Evolutionary conservation across 768 basidiomycete species (phyloP).

Genomic region (Leccinellum luteum): DNA sequence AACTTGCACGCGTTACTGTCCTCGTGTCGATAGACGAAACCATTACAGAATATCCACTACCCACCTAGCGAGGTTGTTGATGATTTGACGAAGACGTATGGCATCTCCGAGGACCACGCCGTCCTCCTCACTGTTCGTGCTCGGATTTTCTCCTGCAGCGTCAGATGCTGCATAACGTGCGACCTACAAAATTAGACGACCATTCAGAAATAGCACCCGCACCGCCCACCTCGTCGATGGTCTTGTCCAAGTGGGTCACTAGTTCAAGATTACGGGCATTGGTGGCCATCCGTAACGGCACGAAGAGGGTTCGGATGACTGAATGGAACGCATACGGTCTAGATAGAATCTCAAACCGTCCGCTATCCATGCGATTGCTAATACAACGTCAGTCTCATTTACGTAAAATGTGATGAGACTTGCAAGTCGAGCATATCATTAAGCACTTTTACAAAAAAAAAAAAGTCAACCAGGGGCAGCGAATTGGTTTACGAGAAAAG

Average conservation of each 20-base stretch:
- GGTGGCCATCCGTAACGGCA: constrained; percentile 65
- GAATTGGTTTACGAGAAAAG: constrained; percentile 11
- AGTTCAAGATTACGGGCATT: constrained; percentile 66
- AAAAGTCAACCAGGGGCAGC: constrained; percentile 1
- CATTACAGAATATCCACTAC: neutral
- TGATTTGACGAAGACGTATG: constrained; percentile 73
- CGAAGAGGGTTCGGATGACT: constrained; percentile 70
- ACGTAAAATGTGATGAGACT: constrained; percentile 22
- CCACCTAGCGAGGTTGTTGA: constrained; percentile 80
- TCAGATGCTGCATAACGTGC: constrained; percentile 59
- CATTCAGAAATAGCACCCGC: neutral
- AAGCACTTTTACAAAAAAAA: constrained; percentile 44
- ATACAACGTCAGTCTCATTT: constrained; percentile 4
- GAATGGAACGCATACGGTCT: constrained; percentile 77
- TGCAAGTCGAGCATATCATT: constrained; percentile 83
- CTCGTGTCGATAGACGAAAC: neutral
- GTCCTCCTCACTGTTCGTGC: constrained; percentile 37
- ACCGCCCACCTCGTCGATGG: constrained; percentile 54
- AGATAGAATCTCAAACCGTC: constrained; percentile 68
- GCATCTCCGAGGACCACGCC: constrained; percentile 84
- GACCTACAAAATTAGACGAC: constrained; percentile 36
- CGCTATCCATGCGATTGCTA: constrained; percentile 85
- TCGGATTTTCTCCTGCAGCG: constrained; percentile 50
- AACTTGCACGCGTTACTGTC: constrained; percentile 78
- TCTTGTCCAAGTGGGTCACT: constrained; percentile 63